phyloP scores from a whole-genome alignment of 345 rosid genomes.

The Erysimum cheiranthoides region DNA sequence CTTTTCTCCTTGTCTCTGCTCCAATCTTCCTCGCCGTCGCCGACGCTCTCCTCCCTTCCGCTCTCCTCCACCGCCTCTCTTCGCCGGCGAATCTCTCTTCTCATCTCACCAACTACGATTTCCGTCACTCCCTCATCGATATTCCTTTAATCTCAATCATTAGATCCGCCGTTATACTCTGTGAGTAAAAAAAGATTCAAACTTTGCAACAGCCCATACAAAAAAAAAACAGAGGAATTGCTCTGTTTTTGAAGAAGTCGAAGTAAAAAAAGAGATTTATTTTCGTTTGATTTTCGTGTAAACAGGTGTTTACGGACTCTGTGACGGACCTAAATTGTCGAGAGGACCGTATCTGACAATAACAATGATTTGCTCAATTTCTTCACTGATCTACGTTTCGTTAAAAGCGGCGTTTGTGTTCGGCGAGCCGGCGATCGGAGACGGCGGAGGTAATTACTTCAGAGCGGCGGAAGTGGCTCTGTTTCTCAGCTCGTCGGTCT shows the following conservation, averaged over 20 bases:
- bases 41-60: constrained; percentile 81
- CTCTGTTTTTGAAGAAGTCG: constrained; percentile 12
- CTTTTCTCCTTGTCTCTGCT: constrained; percentile 82
- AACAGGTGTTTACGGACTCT: constrained; percentile 81
- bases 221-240: neutral
- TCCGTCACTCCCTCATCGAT: constrained; percentile 82
- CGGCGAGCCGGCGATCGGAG: constrained; percentile 45
- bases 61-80: constrained; percentile 77
- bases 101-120: constrained; percentile 60
- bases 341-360: constrained; percentile 82
- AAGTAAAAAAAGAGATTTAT: neutral
- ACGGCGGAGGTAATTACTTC: constrained; percentile 47
- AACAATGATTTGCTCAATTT: constrained; percentile 71
- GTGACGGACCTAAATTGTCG: constrained; percentile 80
- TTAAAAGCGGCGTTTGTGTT: constrained; percentile 80
- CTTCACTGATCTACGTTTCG: constrained; percentile 71
- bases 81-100: constrained; percentile 46
- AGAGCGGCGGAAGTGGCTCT: constrained; percentile 71
- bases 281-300: neutral
- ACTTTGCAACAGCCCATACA: neutral
- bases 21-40: constrained; percentile 79
- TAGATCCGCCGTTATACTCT: constrained; percentile 84
- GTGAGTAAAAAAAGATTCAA: constrained; percentile 55
- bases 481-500: constrained; percentile 62
- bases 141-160: constrained; percentile 77